Conservation (phyloP, 768 basidiomycete species). For the Hortiboletus campestris region DNA sequence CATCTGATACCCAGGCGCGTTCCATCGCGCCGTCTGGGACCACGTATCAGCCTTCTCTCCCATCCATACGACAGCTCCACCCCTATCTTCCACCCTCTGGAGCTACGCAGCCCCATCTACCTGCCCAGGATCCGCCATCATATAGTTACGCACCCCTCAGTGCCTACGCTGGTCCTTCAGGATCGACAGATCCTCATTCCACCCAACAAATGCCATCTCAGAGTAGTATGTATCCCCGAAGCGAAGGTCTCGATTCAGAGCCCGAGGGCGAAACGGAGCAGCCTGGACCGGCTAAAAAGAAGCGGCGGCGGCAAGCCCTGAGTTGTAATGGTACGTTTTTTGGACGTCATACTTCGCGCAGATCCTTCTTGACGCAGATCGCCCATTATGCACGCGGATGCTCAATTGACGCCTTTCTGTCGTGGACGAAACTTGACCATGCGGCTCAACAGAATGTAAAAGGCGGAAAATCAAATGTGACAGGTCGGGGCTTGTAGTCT, state of each 20-base stretch:
- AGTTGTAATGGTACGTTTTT: slow-evolving; percentile 74
- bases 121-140: slow-evolving; percentile 25
- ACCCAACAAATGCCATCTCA: slow-evolving; percentile 21
- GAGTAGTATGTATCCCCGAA: slow-evolving; percentile 27
- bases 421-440: slow-evolving; percentile 4
- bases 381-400: background rate
- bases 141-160: slow-evolving; percentile 27
- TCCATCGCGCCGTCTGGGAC: slow-evolving; percentile 22
- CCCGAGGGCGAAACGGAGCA: slow-evolving; percentile 49
- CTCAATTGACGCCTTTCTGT: slow-evolving; percentile 2
- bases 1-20: slow-evolving; percentile 28
- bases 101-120: slow-evolving; percentile 26
- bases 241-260: slow-evolving; percentile 52
- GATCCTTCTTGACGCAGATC: slow-evolving; percentile 16
- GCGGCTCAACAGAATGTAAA: slow-evolving; percentile 63
- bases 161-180: slow-evolving; percentile 22
- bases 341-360: slow-evolving; percentile 18
- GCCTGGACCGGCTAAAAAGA: slow-evolving; percentile 74
- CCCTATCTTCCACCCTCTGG: slow-evolving; percentile 60
- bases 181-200: slow-evolving; percentile 29
- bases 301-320: slow-evolving; percentile 74
- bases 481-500: slow-evolving; percentile 46
- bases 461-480: slow-evolving; percentile 87
- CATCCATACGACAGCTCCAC: slow-evolving; percentile 68
- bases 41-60: slow-evolving; percentile 40